Evolutionary conservation across 23 red algal genomes (phyloP), one percentile per base, ranked within the genome.

Genomic region (Gracilaria domingensis): DNA sequence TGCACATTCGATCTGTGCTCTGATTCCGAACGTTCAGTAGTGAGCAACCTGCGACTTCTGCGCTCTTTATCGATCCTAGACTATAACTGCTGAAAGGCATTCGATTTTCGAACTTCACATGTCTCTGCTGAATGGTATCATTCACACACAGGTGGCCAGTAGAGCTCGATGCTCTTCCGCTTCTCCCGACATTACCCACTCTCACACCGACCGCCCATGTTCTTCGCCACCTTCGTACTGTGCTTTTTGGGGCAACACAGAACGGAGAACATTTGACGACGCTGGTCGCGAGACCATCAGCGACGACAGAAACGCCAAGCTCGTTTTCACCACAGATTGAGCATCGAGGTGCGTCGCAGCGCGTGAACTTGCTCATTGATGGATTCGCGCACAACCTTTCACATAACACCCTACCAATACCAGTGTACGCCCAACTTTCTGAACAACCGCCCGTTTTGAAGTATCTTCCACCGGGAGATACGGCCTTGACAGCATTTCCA

Each of bases 391-490:
- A 77, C 42, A 77, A n/a, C 14, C 72, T 77, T 49, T 50, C 72
- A 25, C 72, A 25, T 12, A 77, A 77, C 20, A 77, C 72, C 9
- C 5, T 77, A 49, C 72, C 72, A 8, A 77, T 77, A 39, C 72
- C 72, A 40, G 72, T 77, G 8, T 77, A 77, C 45, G 72, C 72
- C n/a, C 72, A 77, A 30, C 72, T 77, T 0, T 49, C 72, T 11
- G 72, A 77, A 29, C 40, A 77, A 30, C 40, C 8, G 23, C 72
- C 72, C 5, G 32, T 77, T 29, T 11, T 77, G 42, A 77, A 77
- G 36, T 77, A 77, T 30, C 72, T 77, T 77, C 72, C 72, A 2
- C 72, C 72, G 28, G 72, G 72, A 45, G 72, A 77, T 77, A 77
- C 72, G 18, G 45, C 72, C 3, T 30, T 77, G 72, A 77, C 72